Base-by-base conservation (phyloP, 805 yeast species). In the Candida alai region DNA sequence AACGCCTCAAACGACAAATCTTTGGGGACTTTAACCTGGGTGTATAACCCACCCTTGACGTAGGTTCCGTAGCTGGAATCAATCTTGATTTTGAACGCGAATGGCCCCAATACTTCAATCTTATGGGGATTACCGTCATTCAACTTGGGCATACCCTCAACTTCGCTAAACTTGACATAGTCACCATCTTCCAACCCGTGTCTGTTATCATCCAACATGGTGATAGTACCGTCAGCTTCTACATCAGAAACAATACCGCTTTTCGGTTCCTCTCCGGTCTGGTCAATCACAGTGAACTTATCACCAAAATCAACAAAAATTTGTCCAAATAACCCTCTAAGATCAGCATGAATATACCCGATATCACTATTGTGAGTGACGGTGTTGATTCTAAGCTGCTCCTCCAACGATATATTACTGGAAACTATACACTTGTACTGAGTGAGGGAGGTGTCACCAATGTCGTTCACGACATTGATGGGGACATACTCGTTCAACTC, bases 161-260 rank as follows among this genome's bases (percentile, higher is more conserved):
- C 81, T 60, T 89, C 97, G 10, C 83, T 54, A 51, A 93, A 88
- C 57, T 82, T 84, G 36, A 93, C 96, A 53, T 65, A 84, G 49
- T 84, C 84, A 12, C 97, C 97, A 59, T 87, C 96, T 66, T 89
- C 86, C 35, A 93, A 70, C 13, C 95, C 95, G 54, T 93, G 99
- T 60, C 97, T 80, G 40, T 77, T 80, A 44, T 87, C 97, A 54
- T 84, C 96, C 48, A 90, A 72, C 70, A 84, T 86, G 14, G 96
- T 83, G n/a, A 93, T 96, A 8, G 88, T 82, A 38, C 97, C 97
- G 54, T 85, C 74, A 8, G 65, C 56, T 54, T 89, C 96, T 41
- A 93, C 83, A 54, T 85, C 95, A 1, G 96, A 84, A 2, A 93
- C 85, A 40, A 86, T 83, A 29, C 98, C 97, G 4, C 79, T 56